phyloP scores from a whole-genome alignment of 306 rosid genomes.

The Astragalus membranaceus region DNA sequence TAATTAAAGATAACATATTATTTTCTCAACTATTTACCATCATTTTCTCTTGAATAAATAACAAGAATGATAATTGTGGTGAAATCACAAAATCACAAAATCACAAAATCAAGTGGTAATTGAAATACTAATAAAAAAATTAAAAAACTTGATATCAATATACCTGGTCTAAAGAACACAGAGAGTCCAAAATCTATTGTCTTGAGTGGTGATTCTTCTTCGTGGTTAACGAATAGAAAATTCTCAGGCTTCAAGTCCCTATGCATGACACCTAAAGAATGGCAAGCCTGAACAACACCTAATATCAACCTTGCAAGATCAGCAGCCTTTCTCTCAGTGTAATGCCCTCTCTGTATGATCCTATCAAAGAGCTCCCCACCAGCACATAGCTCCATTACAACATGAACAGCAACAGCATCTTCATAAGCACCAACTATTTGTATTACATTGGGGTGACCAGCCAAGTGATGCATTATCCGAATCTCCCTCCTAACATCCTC shows the following conservation, averaged over 20 bases:
- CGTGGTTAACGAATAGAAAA: slow-evolving; percentile 58
- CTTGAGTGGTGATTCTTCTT: slow-evolving; percentile 78
- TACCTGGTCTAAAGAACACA: slow-evolving; percentile 86
- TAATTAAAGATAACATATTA: neutral
- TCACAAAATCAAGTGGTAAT: neutral
- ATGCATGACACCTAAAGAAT: slow-evolving; percentile 94
- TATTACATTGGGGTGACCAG: slow-evolving; percentile 83
- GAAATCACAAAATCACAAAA: neutral
- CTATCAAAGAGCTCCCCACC: slow-evolving; percentile 93
- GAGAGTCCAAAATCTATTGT: slow-evolving; percentile 96
- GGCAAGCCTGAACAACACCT: slow-evolving; percentile 73
- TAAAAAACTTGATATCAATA: neutral
- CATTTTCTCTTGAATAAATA: neutral
- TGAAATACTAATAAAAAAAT: neutral
- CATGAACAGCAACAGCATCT: slow-evolving; percentile 85
- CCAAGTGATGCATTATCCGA: slow-evolving; percentile 92
- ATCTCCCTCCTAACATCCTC: slow-evolving; percentile 94
- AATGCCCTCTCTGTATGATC: slow-evolving; percentile 89
- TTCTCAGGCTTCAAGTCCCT: slow-evolving; percentile 93
- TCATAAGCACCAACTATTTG: slow-evolving; percentile 73
- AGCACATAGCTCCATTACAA: slow-evolving; percentile 85
- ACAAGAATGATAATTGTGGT: neutral
- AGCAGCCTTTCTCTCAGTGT: slow-evolving; percentile 78
- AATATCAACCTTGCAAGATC: slow-evolving; percentile 71
- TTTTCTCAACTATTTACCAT: no score